phyloP scores from a whole-genome alignment of 192 early-diverging fungal species.

The Coemansia sp. region DNA sequence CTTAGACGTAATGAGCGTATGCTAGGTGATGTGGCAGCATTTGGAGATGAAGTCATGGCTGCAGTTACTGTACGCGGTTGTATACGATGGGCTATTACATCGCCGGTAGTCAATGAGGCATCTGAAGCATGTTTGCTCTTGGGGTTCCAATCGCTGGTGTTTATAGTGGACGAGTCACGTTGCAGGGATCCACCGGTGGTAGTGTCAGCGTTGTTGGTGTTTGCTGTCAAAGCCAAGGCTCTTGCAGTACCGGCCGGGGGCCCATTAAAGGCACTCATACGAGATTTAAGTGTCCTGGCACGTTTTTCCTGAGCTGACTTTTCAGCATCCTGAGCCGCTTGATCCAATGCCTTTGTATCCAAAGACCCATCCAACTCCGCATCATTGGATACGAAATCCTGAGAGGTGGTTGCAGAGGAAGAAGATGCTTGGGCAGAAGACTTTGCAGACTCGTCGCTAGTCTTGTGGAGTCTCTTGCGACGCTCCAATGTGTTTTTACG shows the following conservation, averaged over 20 bases:
- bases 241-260: conserved; percentile 1
- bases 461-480: conserved; percentile 6
- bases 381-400: conserved; percentile 1
- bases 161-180: conserved; percentile 44
- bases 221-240: not conserved
- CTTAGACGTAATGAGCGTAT: conserved; percentile 1
- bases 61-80: not conserved
- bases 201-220: too few species aligned
- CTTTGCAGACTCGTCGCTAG: not conserved
- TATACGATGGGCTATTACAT: not conserved
- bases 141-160: conserved; percentile 20
- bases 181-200: too few species aligned
- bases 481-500: conserved; percentile 45
- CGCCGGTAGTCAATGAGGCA: not conserved
- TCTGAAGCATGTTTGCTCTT: conserved; percentile 16
- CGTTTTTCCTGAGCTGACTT: not conserved
- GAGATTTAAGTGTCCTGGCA: conserved; percentile 1
- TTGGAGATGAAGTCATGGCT: not conserved
- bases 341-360: not conserved
- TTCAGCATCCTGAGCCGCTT: not conserved
- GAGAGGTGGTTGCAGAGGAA: conserved; percentile 3
- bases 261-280: conserved; percentile 46
- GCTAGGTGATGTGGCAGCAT: not conserved
- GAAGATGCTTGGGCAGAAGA: not conserved
- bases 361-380: not conserved